These are phyloP conservation scores for Funneliformis geosporum DNA, from an alignment of 192 early-diverging fungal genomes.

Conservation along the genomic window DNA sequence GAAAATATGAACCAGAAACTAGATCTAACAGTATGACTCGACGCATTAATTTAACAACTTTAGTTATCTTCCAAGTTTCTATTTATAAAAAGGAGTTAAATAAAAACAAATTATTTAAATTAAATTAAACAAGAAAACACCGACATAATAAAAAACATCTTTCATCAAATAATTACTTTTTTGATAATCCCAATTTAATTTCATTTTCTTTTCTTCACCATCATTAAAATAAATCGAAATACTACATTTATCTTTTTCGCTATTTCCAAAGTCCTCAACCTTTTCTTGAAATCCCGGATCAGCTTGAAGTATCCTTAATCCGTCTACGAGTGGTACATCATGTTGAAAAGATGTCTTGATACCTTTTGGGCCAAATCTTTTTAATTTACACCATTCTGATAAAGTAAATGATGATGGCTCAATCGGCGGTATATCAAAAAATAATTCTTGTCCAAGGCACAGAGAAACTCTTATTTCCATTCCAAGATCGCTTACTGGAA, in stretches of 20 bases:
- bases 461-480: background rate
- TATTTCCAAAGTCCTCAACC: background rate
- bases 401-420: background rate
- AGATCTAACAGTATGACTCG: conserved; percentile 1
- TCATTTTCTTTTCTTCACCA: background rate
- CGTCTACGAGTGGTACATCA: background rate
- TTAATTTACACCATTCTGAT: background rate
- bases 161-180: background rate
- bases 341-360: background rate
- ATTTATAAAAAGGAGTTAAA: background rate
- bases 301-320: background rate
- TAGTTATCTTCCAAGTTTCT: conserved; percentile 8
- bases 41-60: background rate
- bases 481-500: background rate
- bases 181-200: conserved; percentile 2
- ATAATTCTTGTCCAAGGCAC: background rate
- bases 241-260: background rate
- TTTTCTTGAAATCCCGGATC: background rate
- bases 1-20: background rate
- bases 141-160: no score
- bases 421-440: background rate
- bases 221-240: background rate
- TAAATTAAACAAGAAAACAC: no score
- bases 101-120: no score
- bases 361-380: background rate